Percentiles rank a stretch among this genome's conserved stretches.
phyloP scores from a whole-genome alignment of 2,329 filamentous ascomycete species.

The Trichoderma oligosporum region DNA sequence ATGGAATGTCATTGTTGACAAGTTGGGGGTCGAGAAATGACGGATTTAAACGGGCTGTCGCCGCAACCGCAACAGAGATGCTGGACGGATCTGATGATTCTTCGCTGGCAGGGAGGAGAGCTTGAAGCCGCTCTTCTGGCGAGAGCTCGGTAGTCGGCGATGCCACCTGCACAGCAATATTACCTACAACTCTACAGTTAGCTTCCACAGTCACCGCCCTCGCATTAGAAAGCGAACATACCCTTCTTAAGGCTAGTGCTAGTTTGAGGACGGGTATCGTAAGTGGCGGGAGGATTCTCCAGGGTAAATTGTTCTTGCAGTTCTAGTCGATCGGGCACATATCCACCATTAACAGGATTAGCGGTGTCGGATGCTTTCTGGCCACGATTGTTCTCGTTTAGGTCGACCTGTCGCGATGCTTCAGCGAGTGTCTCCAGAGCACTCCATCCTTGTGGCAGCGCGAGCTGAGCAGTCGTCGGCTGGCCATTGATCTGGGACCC shows the following conservation, averaged over 20 bases:
- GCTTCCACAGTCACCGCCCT: not conserved
- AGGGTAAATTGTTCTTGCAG: slow-evolving; percentile 57
- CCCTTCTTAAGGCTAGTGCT: slow-evolving; percentile 26
- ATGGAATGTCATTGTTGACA: slow-evolving; percentile 31
- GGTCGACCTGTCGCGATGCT: slow-evolving; percentile 75
- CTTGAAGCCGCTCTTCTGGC: slow-evolving; percentile 50
- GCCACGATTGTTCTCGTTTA: slow-evolving; percentile 57
- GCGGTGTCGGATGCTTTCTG: slow-evolving; percentile 37
- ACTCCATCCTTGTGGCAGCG: slow-evolving; percentile 62
- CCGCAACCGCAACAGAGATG: slow-evolving; percentile 54
- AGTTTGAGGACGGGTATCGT: slow-evolving; percentile 37
- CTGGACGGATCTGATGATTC: slow-evolving; percentile 44
- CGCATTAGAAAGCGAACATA: slow-evolving; percentile 20
- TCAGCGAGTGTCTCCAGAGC: slow-evolving; percentile 84
- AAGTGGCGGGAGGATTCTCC: slow-evolving; percentile 52
- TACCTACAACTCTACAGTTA: slow-evolving; percentile 18
- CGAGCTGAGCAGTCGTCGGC: slow-evolving; percentile 26
- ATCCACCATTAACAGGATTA: slow-evolving; percentile 26
- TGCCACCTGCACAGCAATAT: slow-evolving; percentile 20
- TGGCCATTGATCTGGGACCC: slow-evolving; percentile 31
- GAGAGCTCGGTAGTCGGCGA: slow-evolving; percentile 36
- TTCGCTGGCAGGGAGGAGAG: slow-evolving; percentile 38
- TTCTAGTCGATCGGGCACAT: slow-evolving; percentile 43
- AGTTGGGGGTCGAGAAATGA: slow-evolving; percentile 53
- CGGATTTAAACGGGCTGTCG: slow-evolving; percentile 52